A percentile compares a stretch with the other conserved stretches of the same genome.
These are phyloP conservation scores for Mucor velutinosus DNA, from an alignment of 371 early-diverging fungal species.

Conservation along the genomic window DNA sequence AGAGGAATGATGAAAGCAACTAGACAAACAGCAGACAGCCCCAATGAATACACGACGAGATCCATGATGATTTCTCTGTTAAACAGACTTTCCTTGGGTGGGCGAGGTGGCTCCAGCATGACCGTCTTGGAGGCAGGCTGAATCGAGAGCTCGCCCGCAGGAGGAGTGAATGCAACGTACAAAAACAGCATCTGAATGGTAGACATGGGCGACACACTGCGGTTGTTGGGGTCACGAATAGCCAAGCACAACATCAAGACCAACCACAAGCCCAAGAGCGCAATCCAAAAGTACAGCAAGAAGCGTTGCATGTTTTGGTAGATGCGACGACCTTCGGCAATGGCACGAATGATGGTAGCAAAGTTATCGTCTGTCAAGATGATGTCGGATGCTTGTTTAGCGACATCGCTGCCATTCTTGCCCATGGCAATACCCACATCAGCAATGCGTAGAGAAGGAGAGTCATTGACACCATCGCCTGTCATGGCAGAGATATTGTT, in stretches of 20 bases:
- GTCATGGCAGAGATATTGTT: conserved; percentile 76
- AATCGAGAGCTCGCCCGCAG: conserved; percentile 75
- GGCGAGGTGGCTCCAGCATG: conserved; percentile 83
- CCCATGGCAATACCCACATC: conserved; percentile 95
- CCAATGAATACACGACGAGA: conserved; percentile 26
- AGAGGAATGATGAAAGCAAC: conserved; percentile 60
- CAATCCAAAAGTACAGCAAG: conserved; percentile 78
- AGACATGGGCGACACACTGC: conserved; percentile 64
- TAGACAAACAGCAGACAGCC: conserved; percentile 61
- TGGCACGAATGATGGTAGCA: conserved; percentile 82
- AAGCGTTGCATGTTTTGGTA: conserved; percentile 94
- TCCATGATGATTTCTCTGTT: conserved; percentile 42
- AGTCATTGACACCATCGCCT: conserved; percentile 94
- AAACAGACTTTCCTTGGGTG: conserved; percentile 64
- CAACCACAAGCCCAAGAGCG: conserved; percentile 47
- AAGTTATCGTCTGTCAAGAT: conserved; percentile 88
- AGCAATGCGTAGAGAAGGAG: conserved; percentile 87
- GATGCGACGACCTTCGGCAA: conserved; percentile 84
- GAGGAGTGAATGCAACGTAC: conserved; percentile 61
- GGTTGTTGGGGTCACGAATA: conserved; percentile 74
- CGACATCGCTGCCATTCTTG: conserved; percentile 86
- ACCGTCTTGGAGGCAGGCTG: conserved; percentile 79
- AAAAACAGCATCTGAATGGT: conserved; percentile 37
- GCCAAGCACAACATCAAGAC: conserved; percentile 65
- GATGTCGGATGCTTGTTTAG: conserved; percentile 91